phyloP scores from a whole-genome alignment of 2,329 filamentous ascomycete genomes.

The Cladophialophora immunda region DNA sequence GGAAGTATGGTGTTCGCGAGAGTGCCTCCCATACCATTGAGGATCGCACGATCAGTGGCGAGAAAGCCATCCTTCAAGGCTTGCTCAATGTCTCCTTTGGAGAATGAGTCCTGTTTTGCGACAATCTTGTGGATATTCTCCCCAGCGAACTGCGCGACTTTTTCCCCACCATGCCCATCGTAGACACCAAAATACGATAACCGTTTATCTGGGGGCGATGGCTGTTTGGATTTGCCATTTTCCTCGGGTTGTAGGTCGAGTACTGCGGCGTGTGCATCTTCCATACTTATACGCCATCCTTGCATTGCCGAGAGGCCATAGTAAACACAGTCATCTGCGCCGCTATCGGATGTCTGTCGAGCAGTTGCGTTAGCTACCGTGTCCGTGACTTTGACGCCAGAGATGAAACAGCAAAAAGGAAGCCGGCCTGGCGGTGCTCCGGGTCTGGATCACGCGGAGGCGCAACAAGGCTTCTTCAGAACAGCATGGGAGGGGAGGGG shows the following conservation, averaged over 20 bases:
- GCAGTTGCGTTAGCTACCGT: constrained; percentile 14
- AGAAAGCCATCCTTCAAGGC: constrained; percentile 97
- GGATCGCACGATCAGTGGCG: constrained; percentile 92
- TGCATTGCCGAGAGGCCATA: constrained; percentile 99
- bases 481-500: neutral
- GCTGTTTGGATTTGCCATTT: constrained; percentile 60
- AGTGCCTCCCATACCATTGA: constrained; percentile 74
- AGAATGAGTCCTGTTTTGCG: constrained; percentile 92
- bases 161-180: constrained; percentile 96
- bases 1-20: constrained; percentile 13
- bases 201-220: constrained; percentile 73
- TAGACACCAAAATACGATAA: constrained; percentile 98
- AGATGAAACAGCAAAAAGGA: neutral
- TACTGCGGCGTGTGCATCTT: constrained; percentile 90
- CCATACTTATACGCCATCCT: constrained; percentile 99
- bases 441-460: neutral
- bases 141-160: constrained; percentile 91
- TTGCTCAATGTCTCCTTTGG: constrained; percentile 89
- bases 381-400: neutral
- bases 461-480: neutral
- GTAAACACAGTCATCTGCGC: constrained; percentile 90
- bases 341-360: constrained; percentile 80
- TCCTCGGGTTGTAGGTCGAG: constrained; percentile 80
- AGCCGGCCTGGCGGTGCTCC: neutral
- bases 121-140: constrained; percentile 94